Conservation (phyloP, 257 asterid species). For the Nicotiana otophora region DNA sequence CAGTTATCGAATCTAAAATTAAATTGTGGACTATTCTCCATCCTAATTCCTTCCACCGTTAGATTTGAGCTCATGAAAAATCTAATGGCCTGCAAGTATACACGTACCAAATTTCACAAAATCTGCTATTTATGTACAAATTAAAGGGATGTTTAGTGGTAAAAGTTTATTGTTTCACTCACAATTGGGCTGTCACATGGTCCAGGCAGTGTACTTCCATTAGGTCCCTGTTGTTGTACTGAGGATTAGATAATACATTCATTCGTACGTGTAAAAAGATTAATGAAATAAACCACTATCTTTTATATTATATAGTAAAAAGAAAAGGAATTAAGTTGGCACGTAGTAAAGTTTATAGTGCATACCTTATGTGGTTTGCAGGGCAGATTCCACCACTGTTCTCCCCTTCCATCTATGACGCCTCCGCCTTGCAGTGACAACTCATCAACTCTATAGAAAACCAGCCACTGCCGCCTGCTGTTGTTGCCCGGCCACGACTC, state of each 20-base stretch:
- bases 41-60: conserved; percentile 42
- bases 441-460: conserved; percentile 42
- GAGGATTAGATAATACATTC: background rate
- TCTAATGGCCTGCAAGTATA: conserved; percentile 43
- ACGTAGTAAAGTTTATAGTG: background rate
- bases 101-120: background rate
- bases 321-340: background rate
- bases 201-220: conserved; percentile 34
- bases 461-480: conserved; percentile 60
- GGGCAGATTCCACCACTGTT: conserved; percentile 58
- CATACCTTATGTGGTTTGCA: conserved; percentile 65
- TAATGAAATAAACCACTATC: background rate
- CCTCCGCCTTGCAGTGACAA: conserved; percentile 51
- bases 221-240: conserved; percentile 30
- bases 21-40: conserved; percentile 56
- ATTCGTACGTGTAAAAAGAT: background rate
- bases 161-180: conserved; percentile 18
- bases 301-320: background rate
- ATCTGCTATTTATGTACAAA: background rate
- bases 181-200: conserved; percentile 69
- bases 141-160: background rate
- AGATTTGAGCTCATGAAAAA: conserved; percentile 62
- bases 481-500: conserved; percentile 42
- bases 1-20: conserved; percentile 56
- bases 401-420: conserved; percentile 49